These are phyloP conservation scores for Acacia pycnantha DNA, from an alignment of 331 rosid genomes.

Conservation along the genomic window DNA sequence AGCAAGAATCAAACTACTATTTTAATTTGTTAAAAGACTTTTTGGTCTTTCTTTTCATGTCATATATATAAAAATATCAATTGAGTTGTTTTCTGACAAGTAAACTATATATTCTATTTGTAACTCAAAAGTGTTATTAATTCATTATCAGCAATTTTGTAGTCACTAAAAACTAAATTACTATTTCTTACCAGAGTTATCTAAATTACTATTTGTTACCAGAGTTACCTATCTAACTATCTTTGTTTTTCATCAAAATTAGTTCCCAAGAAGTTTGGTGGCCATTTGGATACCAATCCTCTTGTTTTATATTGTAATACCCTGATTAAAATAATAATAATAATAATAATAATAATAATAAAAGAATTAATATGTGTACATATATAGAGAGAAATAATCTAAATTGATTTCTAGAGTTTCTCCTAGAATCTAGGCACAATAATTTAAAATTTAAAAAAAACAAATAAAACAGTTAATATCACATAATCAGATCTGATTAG, in stretches of 20 bases:
- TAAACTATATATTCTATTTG: not conserved
- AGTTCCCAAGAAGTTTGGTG: no score
- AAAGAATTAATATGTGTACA: no score
- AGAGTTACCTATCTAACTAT: not conserved
- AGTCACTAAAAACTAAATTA: not conserved
- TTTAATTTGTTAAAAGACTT: not conserved
- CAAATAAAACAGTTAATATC: no score
- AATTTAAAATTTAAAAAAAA: no score
- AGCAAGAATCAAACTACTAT: conserved; percentile 25
- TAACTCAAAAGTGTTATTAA: not conserved
- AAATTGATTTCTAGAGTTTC: no score
- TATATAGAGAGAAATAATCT: no score
- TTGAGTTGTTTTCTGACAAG: not conserved
- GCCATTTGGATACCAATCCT: no score
- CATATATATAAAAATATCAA: not conserved
- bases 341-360: no score
- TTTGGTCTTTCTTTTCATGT: not conserved
- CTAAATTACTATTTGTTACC: not conserved
- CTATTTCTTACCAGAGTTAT: not conserved
- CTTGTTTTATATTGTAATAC: no score
- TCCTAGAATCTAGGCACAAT: no score
- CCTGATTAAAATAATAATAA: no score
- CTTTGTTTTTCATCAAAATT: not conserved
- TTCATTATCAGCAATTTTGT: not conserved
- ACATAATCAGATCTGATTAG: no score